phyloP scores from a whole-genome alignment of 768 basidiomycete genomes.

The Lactarius vividus region DNA sequence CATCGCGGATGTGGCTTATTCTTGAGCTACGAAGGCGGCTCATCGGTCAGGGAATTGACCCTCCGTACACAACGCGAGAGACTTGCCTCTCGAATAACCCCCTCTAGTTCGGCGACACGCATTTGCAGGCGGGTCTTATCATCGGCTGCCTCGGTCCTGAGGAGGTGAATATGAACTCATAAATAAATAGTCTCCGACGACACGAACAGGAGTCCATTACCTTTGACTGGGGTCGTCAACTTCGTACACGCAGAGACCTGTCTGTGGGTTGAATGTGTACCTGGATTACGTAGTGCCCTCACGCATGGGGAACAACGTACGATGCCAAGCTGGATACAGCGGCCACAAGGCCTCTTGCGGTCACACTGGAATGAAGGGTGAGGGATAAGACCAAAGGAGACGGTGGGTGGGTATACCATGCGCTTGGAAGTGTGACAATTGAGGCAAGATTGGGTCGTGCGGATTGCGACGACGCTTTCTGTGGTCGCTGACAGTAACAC shows the following conservation, averaged over 20 bases:
- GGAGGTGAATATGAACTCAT: background rate
- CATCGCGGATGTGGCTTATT: conserved; percentile 72
- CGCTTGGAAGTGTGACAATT: conserved; percentile 74
- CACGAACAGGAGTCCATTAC: conserved; percentile 34
- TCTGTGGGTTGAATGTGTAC: conserved; percentile 40
- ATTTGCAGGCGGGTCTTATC: conserved; percentile 65
- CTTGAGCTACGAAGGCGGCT: conserved; percentile 47
- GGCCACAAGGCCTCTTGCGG: conserved; percentile 46
- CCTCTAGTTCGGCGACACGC: conserved; percentile 79
- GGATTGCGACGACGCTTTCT: conserved; percentile 64
- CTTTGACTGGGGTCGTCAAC: conserved; percentile 71
- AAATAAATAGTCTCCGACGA: background rate
- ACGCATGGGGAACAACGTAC: conserved; percentile 30
- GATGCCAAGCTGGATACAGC: conserved; percentile 44
- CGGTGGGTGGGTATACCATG: conserved; percentile 48
- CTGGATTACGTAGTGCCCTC: background rate
- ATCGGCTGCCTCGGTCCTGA: conserved; percentile 43
- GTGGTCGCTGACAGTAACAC: conserved; percentile 49
- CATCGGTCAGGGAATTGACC: background rate
- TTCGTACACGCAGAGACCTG: conserved; percentile 81
- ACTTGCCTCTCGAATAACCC: conserved; percentile 74
- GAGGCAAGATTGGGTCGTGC: conserved; percentile 70
- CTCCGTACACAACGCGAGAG: background rate
- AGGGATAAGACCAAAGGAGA: background rate
- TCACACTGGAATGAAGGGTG: conserved; percentile 39